Conservation (phyloP, 352 stramenopile species). For the Peronospora tabacina region DNA sequence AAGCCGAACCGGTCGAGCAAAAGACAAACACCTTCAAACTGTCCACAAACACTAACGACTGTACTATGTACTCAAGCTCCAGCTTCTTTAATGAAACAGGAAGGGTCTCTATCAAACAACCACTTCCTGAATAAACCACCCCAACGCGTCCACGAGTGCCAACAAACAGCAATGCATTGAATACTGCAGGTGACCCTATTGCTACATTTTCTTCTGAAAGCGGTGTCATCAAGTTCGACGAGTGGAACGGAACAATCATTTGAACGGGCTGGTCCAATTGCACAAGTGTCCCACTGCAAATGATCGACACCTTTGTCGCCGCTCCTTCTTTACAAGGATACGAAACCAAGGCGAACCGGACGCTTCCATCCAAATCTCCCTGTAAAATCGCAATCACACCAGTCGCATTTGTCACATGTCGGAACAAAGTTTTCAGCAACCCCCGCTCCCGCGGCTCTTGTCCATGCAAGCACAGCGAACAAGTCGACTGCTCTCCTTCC, state of each 20-base stretch:
- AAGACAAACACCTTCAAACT: conserved; percentile 30
- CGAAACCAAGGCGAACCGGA: conserved; percentile 32
- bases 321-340: conserved; percentile 6
- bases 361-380: conserved; percentile 45
- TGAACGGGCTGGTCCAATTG: conserved; percentile 29
- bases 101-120: conserved; percentile 1
- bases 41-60: conserved; percentile 27
- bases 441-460: conserved; percentile 3
- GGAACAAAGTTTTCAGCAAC: conserved; percentile 30
- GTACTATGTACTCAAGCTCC: conserved; percentile 13
- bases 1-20: conserved; percentile 24
- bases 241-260: conserved; percentile 27
- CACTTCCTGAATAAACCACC: conserved; percentile 5
- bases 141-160: conserved; percentile 16
- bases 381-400: conserved; percentile 36
- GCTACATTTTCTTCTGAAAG: neutral
- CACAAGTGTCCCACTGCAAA: conserved; percentile 17
- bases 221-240: neutral
- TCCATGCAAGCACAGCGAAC: conserved; percentile 21
- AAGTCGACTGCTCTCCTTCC: conserved; percentile 62
- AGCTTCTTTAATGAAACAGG: conserved; percentile 13
- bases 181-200: neutral
- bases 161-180: conserved; percentile 23
- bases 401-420: neutral
- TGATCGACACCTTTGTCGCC: conserved; percentile 9